Percentiles rank a stretch among this genome's conserved stretches.
phyloP scores from a whole-genome alignment of 441 rosid species.

The Biscutella laevigata region DNA sequence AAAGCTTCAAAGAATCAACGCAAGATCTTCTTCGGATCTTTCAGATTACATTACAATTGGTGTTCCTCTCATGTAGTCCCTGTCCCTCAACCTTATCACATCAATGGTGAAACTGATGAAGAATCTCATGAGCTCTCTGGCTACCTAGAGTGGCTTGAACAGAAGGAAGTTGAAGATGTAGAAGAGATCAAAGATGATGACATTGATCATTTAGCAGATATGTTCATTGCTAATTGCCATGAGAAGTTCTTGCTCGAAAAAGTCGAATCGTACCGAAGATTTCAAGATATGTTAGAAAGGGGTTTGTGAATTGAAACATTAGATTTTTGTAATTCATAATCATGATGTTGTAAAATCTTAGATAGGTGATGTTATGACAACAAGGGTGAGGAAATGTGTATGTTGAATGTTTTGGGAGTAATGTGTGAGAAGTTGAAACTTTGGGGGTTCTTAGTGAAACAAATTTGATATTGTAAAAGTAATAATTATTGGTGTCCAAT shows the following conservation, averaged over 20 bases:
- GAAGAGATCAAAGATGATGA: slow-evolving; percentile 32
- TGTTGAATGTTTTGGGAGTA: slow-evolving; percentile 21
- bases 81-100: slow-evolving; percentile 18
- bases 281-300: slow-evolving; percentile 87
- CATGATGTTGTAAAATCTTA: slow-evolving; percentile 23
- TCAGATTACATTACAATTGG: slow-evolving; percentile 84
- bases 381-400: slow-evolving; percentile 14
- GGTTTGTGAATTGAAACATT: no score
- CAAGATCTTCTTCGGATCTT: slow-evolving; percentile 64
- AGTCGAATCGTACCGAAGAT: slow-evolving; percentile 79
- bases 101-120: slow-evolving; percentile 12
- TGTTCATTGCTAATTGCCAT: slow-evolving; percentile 69
- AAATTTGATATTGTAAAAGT: slow-evolving; percentile 17
- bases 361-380: slow-evolving; percentile 15
- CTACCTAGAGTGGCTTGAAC: slow-evolving; percentile 78
- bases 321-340: slow-evolving; percentile 4
- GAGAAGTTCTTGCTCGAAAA: slow-evolving; percentile 83
- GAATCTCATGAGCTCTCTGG: slow-evolving; percentile 48
- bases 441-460: slow-evolving; percentile 14
- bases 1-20: slow-evolving; percentile 32
- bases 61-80: slow-evolving; percentile 71
- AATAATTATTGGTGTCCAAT: slow-evolving; percentile 9
- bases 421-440: slow-evolving; percentile 10
- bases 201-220: slow-evolving; percentile 69
- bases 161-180: slow-evolving; percentile 24